Evolutionary conservation across 495 filamentous ascomycete species (phyloP).

Genomic region (Pseudevernia furfuracea): DNA sequence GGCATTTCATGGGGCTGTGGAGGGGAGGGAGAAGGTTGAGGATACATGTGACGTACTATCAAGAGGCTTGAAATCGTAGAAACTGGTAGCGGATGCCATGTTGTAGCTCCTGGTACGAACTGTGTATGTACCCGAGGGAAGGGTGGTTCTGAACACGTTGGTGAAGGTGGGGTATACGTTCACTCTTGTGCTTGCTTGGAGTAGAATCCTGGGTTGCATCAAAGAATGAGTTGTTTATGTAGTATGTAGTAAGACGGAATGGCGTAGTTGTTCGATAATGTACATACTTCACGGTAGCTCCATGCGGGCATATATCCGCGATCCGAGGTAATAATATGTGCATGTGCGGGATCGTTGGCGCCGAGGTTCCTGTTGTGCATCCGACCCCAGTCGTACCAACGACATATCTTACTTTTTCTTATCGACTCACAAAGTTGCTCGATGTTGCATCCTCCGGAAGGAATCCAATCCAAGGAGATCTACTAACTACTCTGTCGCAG

Average conservation of each 20-base stretch:
- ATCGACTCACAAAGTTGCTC: no score
- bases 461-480: no score
- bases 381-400: no score
- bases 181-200: neutral
- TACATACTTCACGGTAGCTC: neutral
- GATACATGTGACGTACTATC: slow-evolving; percentile 51
- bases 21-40: neutral
- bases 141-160: neutral
- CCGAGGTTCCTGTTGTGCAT: neutral
- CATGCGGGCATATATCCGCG: neutral
- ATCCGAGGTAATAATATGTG: no score
- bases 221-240: neutral
- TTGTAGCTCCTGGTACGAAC: slow-evolving; percentile 24
- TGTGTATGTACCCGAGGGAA: neutral
- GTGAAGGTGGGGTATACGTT: neutral
- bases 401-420: no score
- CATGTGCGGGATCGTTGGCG: neutral
- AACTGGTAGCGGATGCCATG: slow-evolving; percentile 82
- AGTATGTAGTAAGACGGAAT: neutral
- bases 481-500: no score
- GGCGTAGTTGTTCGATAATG: neutral
- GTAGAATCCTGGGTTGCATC: neutral
- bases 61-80: slow-evolving; percentile 86
- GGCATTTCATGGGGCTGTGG: neutral
- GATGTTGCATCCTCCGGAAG: neutral